These are phyloP conservation scores for Arabidopsis thaliana DNA, from an alignment of 345 rosid genomes.

Conservation along the genomic window TAIR10.1 NC_003074.8:27001-27500, in stretches of 20 bases:
- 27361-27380: slow-evolving; percentile 49
- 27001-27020: slow-evolving; percentile 99
- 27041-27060: slow-evolving; percentile 48
- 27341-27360: slow-evolving; percentile 43
- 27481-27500: slow-evolving; percentile 33
- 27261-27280: slow-evolving; percentile 85
- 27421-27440: slow-evolving; percentile 73
- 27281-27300: slow-evolving; percentile 54
- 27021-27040: slow-evolving; percentile 96
- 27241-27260: slow-evolving; percentile 95
- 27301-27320: slow-evolving; percentile 37
- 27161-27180: slow-evolving; percentile 83
- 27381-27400: slow-evolving; percentile 47
- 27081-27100: not conserved
- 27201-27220: slow-evolving; percentile 94
- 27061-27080: not conserved
- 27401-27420: slow-evolving; percentile 66
- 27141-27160: slow-evolving; percentile 66
- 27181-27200: slow-evolving; percentile 94
- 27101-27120: not conserved
- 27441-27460: slow-evolving; percentile 46
- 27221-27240: slow-evolving; percentile 87
- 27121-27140: not conserved
- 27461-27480: slow-evolving; percentile 1
- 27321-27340: slow-evolving; percentile 41